A percentile compares a stretch with the other conserved stretches of the same genome.
Conservation (phyloP, 176 grass and related monocot species). For the Pharus latifolius region DNA sequence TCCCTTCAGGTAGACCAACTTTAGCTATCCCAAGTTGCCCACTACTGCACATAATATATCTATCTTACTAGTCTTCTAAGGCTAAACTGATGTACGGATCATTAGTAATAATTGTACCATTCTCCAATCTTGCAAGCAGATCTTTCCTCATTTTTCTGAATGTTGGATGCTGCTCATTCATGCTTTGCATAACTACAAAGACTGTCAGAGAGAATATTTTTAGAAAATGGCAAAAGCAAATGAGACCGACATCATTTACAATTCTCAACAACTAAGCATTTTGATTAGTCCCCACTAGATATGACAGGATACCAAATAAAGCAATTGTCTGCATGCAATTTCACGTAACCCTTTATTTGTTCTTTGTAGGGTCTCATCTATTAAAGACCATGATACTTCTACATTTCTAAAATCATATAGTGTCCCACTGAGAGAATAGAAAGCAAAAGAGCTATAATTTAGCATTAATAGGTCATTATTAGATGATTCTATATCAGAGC, state of each 20-base stretch:
- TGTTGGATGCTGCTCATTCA: background rate
- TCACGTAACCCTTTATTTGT: background rate
- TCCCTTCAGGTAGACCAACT: background rate
- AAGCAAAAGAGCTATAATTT: background rate
- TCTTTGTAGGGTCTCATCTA: background rate
- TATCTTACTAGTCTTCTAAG: background rate
- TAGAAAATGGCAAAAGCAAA: background rate
- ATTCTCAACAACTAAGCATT: background rate
- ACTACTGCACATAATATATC: background rate
- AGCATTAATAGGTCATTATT: background rate
- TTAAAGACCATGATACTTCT: too few species aligned
- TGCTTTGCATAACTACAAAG: background rate
- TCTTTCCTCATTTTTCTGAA: background rate
- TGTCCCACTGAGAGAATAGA: background rate
- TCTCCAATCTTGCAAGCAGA: background rate
- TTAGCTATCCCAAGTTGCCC: background rate
- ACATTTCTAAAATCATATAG: too few species aligned
- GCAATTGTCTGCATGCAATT: background rate
- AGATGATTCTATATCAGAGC: background rate
- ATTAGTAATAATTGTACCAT: background rate
- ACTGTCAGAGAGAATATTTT: background rate
- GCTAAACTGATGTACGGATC: background rate
- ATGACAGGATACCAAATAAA: conserved; percentile 5
- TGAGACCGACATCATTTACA: background rate
- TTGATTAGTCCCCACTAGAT: background rate